phyloP scores from a whole-genome alignment of 257 asterid species.

The Lantana camara region DNA sequence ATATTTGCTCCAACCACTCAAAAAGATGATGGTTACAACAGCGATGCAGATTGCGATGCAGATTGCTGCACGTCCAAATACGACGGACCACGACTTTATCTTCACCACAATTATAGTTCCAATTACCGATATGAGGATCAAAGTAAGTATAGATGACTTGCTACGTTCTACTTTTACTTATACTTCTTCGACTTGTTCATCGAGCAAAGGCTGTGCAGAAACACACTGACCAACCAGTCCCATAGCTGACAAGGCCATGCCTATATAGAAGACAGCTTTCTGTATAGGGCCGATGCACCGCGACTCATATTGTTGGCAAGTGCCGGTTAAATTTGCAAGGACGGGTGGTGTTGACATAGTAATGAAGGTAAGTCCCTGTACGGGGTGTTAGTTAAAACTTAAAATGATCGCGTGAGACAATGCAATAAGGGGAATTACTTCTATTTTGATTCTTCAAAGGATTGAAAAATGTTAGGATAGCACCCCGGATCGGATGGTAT shows the following conservation, averaged over 20 bases:
- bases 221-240: slow-evolving; percentile 43
- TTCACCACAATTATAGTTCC: too few species aligned
- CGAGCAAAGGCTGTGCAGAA: slow-evolving; percentile 31
- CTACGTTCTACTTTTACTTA: too few species aligned
- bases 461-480: too few species aligned
- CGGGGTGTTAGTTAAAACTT: too few species aligned
- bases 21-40: too few species aligned
- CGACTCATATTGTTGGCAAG: slow-evolving; percentile 44
- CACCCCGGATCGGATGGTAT: too few species aligned
- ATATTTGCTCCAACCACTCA: too few species aligned
- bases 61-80: too few species aligned
- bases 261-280: slow-evolving; percentile 43
- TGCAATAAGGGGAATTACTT: background rate
- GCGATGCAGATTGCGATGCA: too few species aligned
- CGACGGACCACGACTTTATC: too few species aligned
- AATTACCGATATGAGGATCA: too few species aligned
- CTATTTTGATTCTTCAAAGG: background rate
- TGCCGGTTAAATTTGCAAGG: slow-evolving; percentile 38
- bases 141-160: too few species aligned
- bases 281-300: slow-evolving; percentile 52
- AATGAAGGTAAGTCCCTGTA: slow-evolving; percentile 50
- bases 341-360: slow-evolving; percentile 59
- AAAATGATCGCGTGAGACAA: background rate
- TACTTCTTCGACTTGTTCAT: slow-evolving; percentile 22
- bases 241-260: slow-evolving; percentile 45